phyloP scores from a whole-genome alignment of 805 yeast species.

The Kluyveromyces nonfermentans region DNA sequence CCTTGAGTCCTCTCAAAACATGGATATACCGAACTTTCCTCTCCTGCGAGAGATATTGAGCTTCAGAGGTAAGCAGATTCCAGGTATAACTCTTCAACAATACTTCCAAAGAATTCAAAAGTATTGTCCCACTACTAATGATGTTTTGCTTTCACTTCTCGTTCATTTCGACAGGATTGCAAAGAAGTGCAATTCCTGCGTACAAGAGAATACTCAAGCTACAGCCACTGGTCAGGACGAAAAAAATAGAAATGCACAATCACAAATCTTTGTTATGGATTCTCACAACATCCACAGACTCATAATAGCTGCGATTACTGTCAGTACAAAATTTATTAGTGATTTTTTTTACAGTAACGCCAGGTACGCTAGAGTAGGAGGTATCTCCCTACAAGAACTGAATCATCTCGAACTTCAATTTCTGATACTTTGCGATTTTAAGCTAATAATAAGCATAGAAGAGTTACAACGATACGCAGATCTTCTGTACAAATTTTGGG shows the following conservation, averaged over 20 bases:
- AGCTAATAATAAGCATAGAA: slow-evolving; percentile 77
- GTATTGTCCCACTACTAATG: slow-evolving; percentile 98
- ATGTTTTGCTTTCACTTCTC: slow-evolving; percentile 79
- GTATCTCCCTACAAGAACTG: slow-evolving; percentile 84
- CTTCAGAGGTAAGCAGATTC: slow-evolving; percentile 92
- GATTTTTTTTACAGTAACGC: slow-evolving; percentile 92
- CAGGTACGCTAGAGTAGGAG: slow-evolving; percentile 93
- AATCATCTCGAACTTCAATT: slow-evolving; percentile 90
- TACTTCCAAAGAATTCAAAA: slow-evolving; percentile 84
- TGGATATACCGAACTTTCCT: slow-evolving; percentile 42
- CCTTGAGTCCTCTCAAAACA: slow-evolving; percentile 38
- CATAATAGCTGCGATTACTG: slow-evolving; percentile 91
- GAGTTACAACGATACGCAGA: slow-evolving; percentile 90
- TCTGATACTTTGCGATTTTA: slow-evolving; percentile 73
- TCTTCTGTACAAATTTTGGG: slow-evolving; percentile 75
- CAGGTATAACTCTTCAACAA: slow-evolving; percentile 88
- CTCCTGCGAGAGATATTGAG: slow-evolving; percentile 46
- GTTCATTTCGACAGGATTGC: slow-evolving; percentile 94
- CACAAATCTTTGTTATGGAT: slow-evolving; percentile 86
- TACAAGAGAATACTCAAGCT: slow-evolving; percentile 11
- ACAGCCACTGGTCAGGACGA: slow-evolving; percentile 5
- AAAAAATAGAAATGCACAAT: slow-evolving; percentile 18
- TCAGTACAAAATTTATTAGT: slow-evolving; percentile 87
- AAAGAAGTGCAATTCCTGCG: slow-evolving; percentile 38
- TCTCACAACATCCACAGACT: slow-evolving; percentile 90